Percentiles rank a stretch among this genome's conserved stretches.
Evolutionary conservation across 306 rosid species (phyloP).

Genomic region (Fragaria nilgerrensis): DNA sequence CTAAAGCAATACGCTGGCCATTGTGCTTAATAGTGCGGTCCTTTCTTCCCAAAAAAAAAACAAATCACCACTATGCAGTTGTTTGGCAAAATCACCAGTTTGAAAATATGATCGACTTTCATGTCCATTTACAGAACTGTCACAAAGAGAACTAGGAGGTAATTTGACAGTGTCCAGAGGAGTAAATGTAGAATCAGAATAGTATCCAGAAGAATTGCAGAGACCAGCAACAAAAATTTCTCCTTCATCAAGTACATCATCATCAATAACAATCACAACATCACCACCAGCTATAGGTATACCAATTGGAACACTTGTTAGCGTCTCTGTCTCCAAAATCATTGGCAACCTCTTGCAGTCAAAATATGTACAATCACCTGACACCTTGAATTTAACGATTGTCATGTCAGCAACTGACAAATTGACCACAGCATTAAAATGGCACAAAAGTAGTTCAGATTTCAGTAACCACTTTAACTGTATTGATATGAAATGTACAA

Average conservation of each 20-base stretch:
- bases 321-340: conserved; percentile 55
- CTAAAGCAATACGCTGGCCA: conserved; percentile 78
- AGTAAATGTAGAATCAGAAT: conserved; percentile 35
- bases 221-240: conserved; percentile 78
- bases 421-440: conserved; percentile 28
- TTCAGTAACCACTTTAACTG: not conserved
- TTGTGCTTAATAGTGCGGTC: conserved; percentile 72
- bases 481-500: not conserved
- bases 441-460: not conserved
- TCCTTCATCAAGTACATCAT: conserved; percentile 53
- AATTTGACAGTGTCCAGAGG: conserved; percentile 40
- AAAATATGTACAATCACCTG: conserved; percentile 95
- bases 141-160: conserved; percentile 31
- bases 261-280: conserved; percentile 54
- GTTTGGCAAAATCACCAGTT: conserved; percentile 77
- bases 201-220: conserved; percentile 71
- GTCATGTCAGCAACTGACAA: conserved; percentile 24
- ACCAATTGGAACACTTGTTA: conserved; percentile 84
- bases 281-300: conserved; percentile 72
- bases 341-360: conserved; percentile 86
- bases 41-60: conserved; percentile 82
- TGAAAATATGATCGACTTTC: conserved; percentile 42
- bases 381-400: conserved; percentile 49
- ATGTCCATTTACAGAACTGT: conserved; percentile 29
- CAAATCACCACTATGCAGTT: conserved; percentile 68